Base-by-base conservation (phyloP, 495 filamentous ascomycete species). In the Podospora bellae-mahoneyi region DNA sequence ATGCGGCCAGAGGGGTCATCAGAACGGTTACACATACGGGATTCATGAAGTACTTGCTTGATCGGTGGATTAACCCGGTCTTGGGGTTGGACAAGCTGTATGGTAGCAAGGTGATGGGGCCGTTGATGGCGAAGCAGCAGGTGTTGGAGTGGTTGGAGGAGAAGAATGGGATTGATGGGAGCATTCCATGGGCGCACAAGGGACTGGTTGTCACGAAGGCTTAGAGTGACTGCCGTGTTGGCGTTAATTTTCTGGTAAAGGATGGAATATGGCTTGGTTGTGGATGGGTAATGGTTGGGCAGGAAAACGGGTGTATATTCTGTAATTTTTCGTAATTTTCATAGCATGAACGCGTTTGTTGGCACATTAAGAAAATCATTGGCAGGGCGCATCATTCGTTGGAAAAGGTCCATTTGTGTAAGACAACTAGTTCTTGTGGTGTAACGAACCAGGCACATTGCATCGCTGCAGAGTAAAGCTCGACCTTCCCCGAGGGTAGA, bases 141-240 rank as follows among this genome's bases (percentile, higher is more conserved):
- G 60, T 62, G 60, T n/a, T 62, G 60, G 30, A 62, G 23, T 62
- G 60, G 60, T 28, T 62, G 60, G 30, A 27, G 27, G 60, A 62
- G 60, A 62, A 62, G 26, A 28, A 62, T 13, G 5, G 18, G 16
- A n/a, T 30, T 32, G 18, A n/a, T 32, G 60, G 60, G 27, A 62
- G 0, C 0, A 62, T 62, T 62, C 60, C 60, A 2, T 62, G 60
- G 60, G 30, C 18, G 60, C 55, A 58, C 23, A 58, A 26, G 19
- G 55, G 55, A 5, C 23, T 58, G 55, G 55, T 20, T 6, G 39
- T 48, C 9, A 48, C 39, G 9, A 48, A 48, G 39, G 39, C 39
- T 10, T 48, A 48, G 39, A 48, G 2, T 48, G 39, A 32, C 16
- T 57, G 54, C 23, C 23, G 23, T 23, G 23, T 23, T 23, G 23